Evolutionary conservation across 1,284 basidiomycete genomes (phyloP).

Genomic region (Rhodotorula sp.): DNA sequence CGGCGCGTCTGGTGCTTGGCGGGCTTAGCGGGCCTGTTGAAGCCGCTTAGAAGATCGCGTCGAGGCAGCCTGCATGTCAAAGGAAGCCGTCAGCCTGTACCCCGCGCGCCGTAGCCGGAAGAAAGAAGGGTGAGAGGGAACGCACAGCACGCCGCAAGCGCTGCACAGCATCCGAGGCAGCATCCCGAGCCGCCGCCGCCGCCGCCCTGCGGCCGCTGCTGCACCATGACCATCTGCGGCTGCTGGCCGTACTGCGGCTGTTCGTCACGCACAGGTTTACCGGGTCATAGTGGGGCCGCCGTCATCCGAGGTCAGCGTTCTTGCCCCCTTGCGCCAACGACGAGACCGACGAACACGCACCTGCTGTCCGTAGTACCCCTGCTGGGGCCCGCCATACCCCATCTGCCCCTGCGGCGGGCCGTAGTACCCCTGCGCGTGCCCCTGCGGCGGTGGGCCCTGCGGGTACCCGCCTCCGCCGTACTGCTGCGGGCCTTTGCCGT

Average conservation of each 20-base stretch:
- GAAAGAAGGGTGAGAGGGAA: not conserved
- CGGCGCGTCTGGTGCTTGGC: not conserved
- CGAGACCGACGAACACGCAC: not conserved
- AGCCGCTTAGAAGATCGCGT: conserved; percentile 22
- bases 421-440: not conserved
- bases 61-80: conserved; percentile 13
- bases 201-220: conserved; percentile 6
- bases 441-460: conserved; percentile 8
- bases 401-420: not conserved
- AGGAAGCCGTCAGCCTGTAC: too few species aligned
- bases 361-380: conserved; percentile 1
- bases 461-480: conserved; percentile 10
- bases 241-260: not conserved
- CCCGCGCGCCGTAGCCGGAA: not conserved
- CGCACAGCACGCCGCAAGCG: not conserved
- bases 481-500: conserved; percentile 29
- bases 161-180: conserved; percentile 8
- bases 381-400: not conserved
- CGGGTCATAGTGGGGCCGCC: too few species aligned
- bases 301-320: not conserved
- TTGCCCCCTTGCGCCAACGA: not conserved
- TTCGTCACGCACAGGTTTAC: too few species aligned
- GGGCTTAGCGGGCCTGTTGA: too few species aligned
- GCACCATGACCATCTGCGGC: conserved; percentile 13
- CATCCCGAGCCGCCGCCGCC: conserved; percentile 10